Evolutionary conservation across 148 eudicot genomes (phyloP).

Genomic region (Polygonum maritimum): DNA sequence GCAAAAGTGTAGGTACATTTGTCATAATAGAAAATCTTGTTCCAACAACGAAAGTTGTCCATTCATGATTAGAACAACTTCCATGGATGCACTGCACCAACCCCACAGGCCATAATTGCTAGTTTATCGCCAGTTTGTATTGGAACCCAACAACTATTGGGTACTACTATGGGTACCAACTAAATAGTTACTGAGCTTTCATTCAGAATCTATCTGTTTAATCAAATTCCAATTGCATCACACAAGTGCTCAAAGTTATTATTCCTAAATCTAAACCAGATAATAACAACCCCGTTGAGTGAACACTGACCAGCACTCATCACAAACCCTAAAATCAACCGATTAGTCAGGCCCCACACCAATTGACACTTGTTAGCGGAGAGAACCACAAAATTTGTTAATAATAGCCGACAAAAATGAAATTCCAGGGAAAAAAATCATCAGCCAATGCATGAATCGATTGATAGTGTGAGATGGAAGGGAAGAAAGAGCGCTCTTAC

Average conservation of each 20-base stretch:
- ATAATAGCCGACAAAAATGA: neutral
- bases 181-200: too few species aligned
- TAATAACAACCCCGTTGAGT: neutral
- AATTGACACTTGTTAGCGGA: neutral
- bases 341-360: neutral
- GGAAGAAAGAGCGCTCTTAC: conserved; percentile 28
- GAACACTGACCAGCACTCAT: neutral
- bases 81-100: too few species aligned
- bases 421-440: neutral
- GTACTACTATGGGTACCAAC: too few species aligned
- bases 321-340: neutral
- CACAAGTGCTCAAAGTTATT: neutral
- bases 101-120: too few species aligned
- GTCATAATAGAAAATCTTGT: too few species aligned
- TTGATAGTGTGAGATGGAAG: too few species aligned
- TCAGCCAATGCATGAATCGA: neutral
- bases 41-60: too few species aligned
- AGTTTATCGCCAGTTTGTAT: too few species aligned
- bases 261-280: neutral
- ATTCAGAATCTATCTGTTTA: too few species aligned
- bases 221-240: neutral
- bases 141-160: too few species aligned
- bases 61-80: too few species aligned
- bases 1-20: too few species aligned
- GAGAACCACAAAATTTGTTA: neutral